phyloP scores from a whole-genome alignment of 306 rosid species.

The Macrotyloma uniflorum region DNA sequence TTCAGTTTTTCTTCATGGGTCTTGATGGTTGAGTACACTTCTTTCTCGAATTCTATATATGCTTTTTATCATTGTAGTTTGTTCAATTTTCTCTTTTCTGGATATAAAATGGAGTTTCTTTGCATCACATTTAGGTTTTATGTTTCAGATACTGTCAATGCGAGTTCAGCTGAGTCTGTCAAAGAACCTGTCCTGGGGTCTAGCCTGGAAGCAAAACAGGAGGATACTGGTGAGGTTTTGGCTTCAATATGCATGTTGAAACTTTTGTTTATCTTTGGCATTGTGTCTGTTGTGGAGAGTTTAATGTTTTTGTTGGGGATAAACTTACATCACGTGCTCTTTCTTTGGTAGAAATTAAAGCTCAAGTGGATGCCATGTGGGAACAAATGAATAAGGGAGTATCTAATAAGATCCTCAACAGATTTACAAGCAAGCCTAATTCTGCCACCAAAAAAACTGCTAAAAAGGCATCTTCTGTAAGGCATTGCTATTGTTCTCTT shows the following conservation, averaged over 20 bases:
- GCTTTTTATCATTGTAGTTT: conserved; percentile 2
- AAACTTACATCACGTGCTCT: conserved; percentile 28
- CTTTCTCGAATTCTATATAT: neutral
- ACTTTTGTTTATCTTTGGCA: neutral
- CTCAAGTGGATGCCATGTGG: conserved; percentile 90
- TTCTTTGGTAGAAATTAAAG: conserved; percentile 62
- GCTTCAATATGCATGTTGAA: conserved; percentile 26
- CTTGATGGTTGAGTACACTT: neutral
- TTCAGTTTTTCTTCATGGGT: neutral
- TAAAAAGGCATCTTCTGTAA: conserved; percentile 74
- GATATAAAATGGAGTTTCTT: conserved; percentile 26
- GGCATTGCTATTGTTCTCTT: conserved; percentile 36
- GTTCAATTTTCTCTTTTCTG: neutral
- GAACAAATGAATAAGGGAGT: conserved; percentile 92
- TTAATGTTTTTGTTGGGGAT: conserved; percentile 18
- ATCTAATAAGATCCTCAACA: conserved; percentile 54
- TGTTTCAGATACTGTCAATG: conserved; percentile 62
- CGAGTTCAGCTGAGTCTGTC: conserved; percentile 46
- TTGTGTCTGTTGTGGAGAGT: conserved; percentile 8
- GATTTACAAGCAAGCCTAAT: conserved; percentile 54
- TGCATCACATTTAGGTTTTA: conserved; percentile 3
- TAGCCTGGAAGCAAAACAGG: conserved; percentile 47
- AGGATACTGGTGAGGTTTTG: conserved; percentile 56
- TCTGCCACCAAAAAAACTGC: conserved; percentile 49
- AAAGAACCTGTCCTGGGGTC: conserved; percentile 51